Percentiles rank a stretch among this genome's conserved stretches.
Conservation (phyloP, 495 filamentous ascomycete genomes). For the Podospora pseudopauciseta region DNA sequence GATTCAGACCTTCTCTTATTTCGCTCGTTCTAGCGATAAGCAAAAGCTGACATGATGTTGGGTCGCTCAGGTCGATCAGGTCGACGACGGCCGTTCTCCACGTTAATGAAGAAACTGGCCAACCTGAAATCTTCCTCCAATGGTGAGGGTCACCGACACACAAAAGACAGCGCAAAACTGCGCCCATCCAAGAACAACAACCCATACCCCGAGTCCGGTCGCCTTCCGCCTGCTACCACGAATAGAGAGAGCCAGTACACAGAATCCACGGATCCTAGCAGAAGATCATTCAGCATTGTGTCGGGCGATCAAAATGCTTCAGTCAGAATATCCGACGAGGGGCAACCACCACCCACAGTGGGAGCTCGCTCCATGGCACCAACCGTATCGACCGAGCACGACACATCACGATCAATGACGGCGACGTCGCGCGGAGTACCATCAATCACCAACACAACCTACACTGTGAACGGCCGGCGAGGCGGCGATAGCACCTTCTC, state of each 20-base stretch:
- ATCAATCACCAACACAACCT: constrained; percentile 56
- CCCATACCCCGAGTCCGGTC: constrained; percentile 70
- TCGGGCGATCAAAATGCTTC: constrained; percentile 50
- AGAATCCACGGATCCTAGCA: constrained; percentile 47
- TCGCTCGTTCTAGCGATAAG: constrained; percentile 19
- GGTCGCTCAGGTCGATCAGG: constrained; percentile 44
- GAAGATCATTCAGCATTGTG: constrained; percentile 34
- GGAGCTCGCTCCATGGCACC: constrained; percentile 70
- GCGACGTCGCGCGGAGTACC: constrained; percentile 73
- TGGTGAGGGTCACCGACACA: constrained; percentile 36
- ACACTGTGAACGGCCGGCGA: constrained; percentile 60
- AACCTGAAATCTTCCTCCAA: constrained; percentile 67
- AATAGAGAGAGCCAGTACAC: constrained; percentile 57
- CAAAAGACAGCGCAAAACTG: constrained; percentile 51
- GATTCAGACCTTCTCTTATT: constrained; percentile 24
- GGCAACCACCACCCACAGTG: constrained; percentile 52
- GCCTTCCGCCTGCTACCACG: constrained; percentile 32
- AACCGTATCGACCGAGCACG: constrained; percentile 76
- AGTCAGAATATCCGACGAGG: constrained; percentile 55
- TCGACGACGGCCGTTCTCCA: constrained; percentile 81
- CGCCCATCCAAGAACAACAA: constrained; percentile 67
- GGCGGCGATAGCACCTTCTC: constrained; percentile 89
- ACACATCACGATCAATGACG: constrained; percentile 66
- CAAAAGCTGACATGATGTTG: constrained; percentile 28
- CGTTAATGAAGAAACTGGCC: constrained; percentile 90